Conservation (phyloP, 2,329 filamentous ascomycete species). For the Neofusicoccum kwambonambiense region DNA sequence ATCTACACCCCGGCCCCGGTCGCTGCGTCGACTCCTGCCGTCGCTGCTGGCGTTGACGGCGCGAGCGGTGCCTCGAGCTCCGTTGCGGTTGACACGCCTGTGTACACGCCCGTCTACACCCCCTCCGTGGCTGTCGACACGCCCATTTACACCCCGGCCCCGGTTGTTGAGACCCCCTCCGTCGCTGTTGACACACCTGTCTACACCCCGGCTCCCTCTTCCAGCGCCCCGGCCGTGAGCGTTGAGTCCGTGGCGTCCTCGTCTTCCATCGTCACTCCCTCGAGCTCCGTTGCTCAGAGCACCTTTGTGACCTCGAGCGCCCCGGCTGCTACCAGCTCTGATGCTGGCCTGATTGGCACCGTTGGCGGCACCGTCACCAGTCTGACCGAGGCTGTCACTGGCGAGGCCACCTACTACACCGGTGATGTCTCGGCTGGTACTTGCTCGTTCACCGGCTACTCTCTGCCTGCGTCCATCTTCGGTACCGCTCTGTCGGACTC, state of each 20-base stretch:
- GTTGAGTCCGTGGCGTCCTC: background rate
- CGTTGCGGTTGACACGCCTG: background rate
- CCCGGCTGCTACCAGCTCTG: slow-evolving; percentile 3
- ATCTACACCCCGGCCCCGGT: background rate
- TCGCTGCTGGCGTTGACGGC: background rate
- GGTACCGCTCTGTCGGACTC: slow-evolving; percentile 62
- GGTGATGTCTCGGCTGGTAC: slow-evolving; percentile 55
- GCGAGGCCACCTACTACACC: slow-evolving; percentile 38
- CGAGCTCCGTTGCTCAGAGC: background rate
- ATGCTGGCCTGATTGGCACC: background rate
- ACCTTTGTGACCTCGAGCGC: slow-evolving; percentile 5
- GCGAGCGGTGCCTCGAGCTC: background rate
- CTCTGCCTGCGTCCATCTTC: slow-evolving; percentile 56
- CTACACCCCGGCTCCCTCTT: background rate
- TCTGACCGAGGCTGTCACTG: slow-evolving; percentile 20
- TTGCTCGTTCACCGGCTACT: slow-evolving; percentile 65
- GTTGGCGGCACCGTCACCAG: background rate
- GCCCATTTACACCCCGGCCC: background rate
- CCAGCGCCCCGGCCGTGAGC: background rate
- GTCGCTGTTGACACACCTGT: background rate
- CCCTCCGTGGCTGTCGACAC: background rate
- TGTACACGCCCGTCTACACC: background rate
- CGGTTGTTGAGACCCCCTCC: background rate
- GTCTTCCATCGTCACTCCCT: background rate
- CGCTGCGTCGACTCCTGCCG: background rate